phyloP scores from a whole-genome alignment of 1,284 basidiomycete species.

The Microbotryum lychnidis-dioicae region DNA sequence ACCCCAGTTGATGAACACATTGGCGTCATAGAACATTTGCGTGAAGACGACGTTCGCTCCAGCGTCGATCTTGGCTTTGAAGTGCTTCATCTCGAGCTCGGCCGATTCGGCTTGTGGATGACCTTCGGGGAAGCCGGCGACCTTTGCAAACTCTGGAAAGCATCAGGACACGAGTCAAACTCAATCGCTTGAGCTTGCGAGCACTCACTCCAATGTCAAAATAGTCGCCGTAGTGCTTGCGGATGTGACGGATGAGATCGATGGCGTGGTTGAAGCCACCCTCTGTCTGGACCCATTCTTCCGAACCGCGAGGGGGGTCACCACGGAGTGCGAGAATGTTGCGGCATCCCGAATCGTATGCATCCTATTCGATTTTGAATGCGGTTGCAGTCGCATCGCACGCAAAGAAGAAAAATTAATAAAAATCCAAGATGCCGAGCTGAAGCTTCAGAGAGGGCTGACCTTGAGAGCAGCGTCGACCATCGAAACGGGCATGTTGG shows the following conservation, averaged over 20 bases:
- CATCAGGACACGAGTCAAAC: neutral
- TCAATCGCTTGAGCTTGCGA: neutral
- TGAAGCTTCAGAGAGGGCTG: constrained; percentile 28
- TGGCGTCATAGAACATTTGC: constrained; percentile 93
- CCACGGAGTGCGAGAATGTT: constrained; percentile 89
- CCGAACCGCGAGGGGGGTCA: constrained; percentile 86
- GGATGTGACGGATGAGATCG: constrained; percentile 87
- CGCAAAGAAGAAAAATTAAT: constrained; percentile 22
- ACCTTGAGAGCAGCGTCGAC: constrained; percentile 79
- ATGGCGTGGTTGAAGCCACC: constrained; percentile 75
- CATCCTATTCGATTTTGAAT: constrained; percentile 49
- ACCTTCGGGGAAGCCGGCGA: constrained; percentile 81
- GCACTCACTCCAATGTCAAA: constrained; percentile 75
- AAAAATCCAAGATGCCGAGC: neutral
- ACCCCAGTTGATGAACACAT: constrained; percentile 71
- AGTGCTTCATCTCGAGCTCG: constrained; percentile 63
- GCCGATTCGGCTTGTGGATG: constrained; percentile 62
- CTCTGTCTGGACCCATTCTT: constrained; percentile 83
- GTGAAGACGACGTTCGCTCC: constrained; percentile 95
- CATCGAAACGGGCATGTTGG: constrained; percentile 84
- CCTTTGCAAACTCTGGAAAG: constrained; percentile 24
- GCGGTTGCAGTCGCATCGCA: neutral
- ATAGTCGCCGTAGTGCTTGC: constrained; percentile 68
- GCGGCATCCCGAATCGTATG: constrained; percentile 71
- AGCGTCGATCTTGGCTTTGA: constrained; percentile 86